Conservation (phyloP, 2,329 filamentous ascomycete genomes). For the Cordyceps militaris region DNA sequence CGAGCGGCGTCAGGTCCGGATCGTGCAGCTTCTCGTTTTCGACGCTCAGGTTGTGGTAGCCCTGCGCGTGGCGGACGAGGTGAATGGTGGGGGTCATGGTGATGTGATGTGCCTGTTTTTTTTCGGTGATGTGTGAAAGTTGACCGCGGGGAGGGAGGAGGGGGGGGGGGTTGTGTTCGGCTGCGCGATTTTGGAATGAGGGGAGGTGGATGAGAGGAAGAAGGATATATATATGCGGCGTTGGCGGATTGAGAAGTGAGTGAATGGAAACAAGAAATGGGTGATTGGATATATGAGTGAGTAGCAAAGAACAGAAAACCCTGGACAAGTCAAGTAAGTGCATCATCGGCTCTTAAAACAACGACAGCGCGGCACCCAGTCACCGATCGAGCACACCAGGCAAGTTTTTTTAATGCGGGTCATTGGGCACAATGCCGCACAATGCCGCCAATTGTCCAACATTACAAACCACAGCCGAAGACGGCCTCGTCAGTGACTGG, state of each 20-base stretch:
- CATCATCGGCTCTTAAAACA: too few relatives aligned
- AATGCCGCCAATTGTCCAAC: neutral
- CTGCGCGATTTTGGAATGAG: too few relatives aligned
- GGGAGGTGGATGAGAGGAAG: too few relatives aligned
- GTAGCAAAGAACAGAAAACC: neutral
- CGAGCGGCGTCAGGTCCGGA: conserved; percentile 69
- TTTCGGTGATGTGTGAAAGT: neutral
- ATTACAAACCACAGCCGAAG: neutral
- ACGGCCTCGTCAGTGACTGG: neutral
- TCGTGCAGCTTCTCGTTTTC: conserved; percentile 70
- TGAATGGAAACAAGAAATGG: neutral
- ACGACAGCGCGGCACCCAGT: too few relatives aligned
- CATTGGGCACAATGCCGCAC: conserved; percentile 2
- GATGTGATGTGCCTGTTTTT: neutral
- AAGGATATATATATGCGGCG: too few relatives aligned
- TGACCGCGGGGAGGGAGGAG: neutral
- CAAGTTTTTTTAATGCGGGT: conserved; percentile 8
- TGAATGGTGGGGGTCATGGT: conserved; percentile 51
- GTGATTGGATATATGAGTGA: too few relatives aligned
- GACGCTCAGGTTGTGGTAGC: conserved; percentile 68
- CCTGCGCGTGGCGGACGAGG: conserved; percentile 67
- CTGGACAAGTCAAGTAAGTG: too few relatives aligned
- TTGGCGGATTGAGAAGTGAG: neutral
- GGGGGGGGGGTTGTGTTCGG: too few relatives aligned
- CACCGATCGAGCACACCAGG: neutral